Evolutionary conservation across 2,329 filamentous ascomycete species (phyloP), one percentile per base, ranked within the genome.

Genomic region (Emergomyces africanus): DNA sequence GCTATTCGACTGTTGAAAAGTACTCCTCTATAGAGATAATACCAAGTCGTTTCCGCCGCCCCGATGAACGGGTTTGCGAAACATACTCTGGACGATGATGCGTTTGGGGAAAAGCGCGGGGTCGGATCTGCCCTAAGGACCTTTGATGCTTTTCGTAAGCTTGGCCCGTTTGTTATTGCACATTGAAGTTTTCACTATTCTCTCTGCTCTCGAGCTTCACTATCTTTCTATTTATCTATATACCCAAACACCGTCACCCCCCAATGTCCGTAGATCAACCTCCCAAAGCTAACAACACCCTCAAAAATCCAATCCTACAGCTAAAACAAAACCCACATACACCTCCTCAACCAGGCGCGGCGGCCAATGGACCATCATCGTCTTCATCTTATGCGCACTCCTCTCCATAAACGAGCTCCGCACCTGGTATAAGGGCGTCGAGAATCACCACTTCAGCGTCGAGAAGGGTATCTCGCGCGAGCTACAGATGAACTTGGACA

Each of bases 71-170:
- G 87, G 68, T 91, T 87, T 76, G 79, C 84, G 66, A 81, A 86
- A 63, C 80, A 83, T 66, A 79, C 79, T 65, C 81, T 91, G 66
- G 81, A 90, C 69, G 90, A 96, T 68, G 87, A 88, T 72, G 78
- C 83, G 64, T 96, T 96, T 76, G 88, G 83, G 69, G 85, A 89
- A 66, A 86, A 86, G 70, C 79, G 79, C 60, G 80, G 83, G 59
- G 67, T 80, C 60, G 74, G 72, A 57, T 73, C 80, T 60, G 76
- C 72, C 35, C 68, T 95, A 68, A 86, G 86, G 74, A 90, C 92
- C 61, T 99, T 99, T 75, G 94, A 99, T 78, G 92, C 91, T 65
- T 99, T 99, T 73, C 92, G 90, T 96, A 83, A 71, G 88, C 80
- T 37, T 42, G 50, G n/a, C 48, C 15, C n/a, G 50, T 57, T 42